Conservation (phyloP, 768 basidiomycete genomes). For the Podaxis mareebaensis region DNA sequence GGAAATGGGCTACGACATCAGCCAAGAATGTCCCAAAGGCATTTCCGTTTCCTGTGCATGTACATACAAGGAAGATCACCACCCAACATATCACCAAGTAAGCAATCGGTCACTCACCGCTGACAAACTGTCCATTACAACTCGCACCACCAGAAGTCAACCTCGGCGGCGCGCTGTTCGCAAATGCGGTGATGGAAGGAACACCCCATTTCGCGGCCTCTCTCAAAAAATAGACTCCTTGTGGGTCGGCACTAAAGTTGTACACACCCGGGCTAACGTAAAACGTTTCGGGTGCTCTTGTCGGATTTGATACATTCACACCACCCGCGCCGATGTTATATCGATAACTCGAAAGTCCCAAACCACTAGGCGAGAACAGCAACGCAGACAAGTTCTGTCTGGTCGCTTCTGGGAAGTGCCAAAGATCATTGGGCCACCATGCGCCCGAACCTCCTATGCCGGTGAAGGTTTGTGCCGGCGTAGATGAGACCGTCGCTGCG, state of each 20-base stretch:
- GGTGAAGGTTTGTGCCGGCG: slow-evolving; percentile 35
- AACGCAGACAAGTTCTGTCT: slow-evolving; percentile 41
- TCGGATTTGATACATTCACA: slow-evolving; percentile 39
- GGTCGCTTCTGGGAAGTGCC: slow-evolving; percentile 38
- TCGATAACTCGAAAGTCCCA: slow-evolving; percentile 42
- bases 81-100: neutral
- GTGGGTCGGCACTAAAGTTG: slow-evolving; percentile 38
- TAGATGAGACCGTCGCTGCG: slow-evolving; percentile 29
- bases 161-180: slow-evolving; percentile 40
- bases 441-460: slow-evolving; percentile 47
- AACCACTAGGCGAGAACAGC: slow-evolving; percentile 37
- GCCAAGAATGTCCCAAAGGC: slow-evolving; percentile 44
- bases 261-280: slow-evolving; percentile 40
- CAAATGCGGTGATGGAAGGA: slow-evolving; percentile 40
- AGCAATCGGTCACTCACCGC: slow-evolving; percentile 21
- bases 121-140: slow-evolving; percentile 36
- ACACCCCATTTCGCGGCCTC: slow-evolving; percentile 38
- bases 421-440: slow-evolving; percentile 48
- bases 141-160: slow-evolving; percentile 35
- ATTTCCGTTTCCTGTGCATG: slow-evolving; percentile 27
- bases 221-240: slow-evolving; percentile 41
- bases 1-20: slow-evolving; percentile 42
- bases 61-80: neutral
- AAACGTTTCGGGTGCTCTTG: slow-evolving; percentile 37
- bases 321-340: slow-evolving; percentile 46